Conservation (phyloP, 345 rosid genomes). For the Gossypium thurberi region DNA sequence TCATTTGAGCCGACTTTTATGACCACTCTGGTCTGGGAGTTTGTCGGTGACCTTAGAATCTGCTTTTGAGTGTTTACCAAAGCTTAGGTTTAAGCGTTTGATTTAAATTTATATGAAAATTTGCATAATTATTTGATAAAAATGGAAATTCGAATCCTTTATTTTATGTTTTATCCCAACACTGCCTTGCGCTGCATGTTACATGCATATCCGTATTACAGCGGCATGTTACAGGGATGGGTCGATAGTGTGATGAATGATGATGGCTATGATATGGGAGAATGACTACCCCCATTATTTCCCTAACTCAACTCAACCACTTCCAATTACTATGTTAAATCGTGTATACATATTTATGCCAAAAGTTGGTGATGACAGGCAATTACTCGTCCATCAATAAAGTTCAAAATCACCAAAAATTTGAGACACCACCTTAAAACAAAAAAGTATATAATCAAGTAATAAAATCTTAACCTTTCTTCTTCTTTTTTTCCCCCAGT, state of each 20-base stretch:
- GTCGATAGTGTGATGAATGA: neutral
- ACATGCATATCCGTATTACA: neutral
- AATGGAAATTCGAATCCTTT: too few species aligned
- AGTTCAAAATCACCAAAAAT: neutral
- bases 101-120: too few species aligned
- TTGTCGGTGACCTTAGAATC: neutral
- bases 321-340: neutral
- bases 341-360: neutral
- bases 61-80: neutral
- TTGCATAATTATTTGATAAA: too few species aligned
- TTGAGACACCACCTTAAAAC: neutral
- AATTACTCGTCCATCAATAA: neutral
- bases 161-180: neutral
- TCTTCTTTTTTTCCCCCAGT: too few species aligned
- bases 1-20: conserved; percentile 7
- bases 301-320: neutral
- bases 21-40: neutral
- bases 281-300: neutral
- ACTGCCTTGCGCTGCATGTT: neutral
- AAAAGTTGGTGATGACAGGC: neutral
- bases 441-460: neutral
- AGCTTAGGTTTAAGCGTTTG: too few species aligned
- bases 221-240: neutral
- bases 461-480: too few species aligned
- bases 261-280: neutral